Base-by-base conservation (phyloP, 306 rosid genomes). In the Fragaria iinumae region DNA sequence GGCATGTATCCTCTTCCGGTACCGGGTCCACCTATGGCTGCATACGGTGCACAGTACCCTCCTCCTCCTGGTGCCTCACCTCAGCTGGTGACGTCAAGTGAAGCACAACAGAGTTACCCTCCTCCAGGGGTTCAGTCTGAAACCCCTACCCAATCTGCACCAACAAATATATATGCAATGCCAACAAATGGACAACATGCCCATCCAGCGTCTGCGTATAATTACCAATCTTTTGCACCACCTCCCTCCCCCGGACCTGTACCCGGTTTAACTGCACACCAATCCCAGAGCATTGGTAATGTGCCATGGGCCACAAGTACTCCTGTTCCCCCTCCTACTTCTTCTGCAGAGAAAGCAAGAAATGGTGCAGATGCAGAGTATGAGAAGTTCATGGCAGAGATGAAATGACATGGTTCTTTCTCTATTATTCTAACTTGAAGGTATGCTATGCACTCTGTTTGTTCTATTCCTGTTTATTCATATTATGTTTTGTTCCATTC, bases 371-470 rank as follows among this genome's bases (percentile, higher is more conserved):
- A 95, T 76, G 88, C 97, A 5, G 97, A 92, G 84, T 95, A 92
- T 48, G 99, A 95, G 86, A 94, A 89, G 82, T 94, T 94, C 88
- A 95, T 95, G 99, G 91, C 97, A 32, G 97, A 95, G 90, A 92
- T 90, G 91, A 95, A 92, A 81, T 95, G 91, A 95, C 77, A 34
- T 23, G 27, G 81, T 72, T 73, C 75, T 79, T 11, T 14, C 41
- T 38, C 41, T 4, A 38, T 38, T 38, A 38, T 38, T 38, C 41
- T 0, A 38, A 38, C 41, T 38, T 38, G 41, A 38, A 38, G 41
- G 41, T 38, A 38, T 38, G 41, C 6, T 4, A 38, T 38, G 7
- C 41, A 38, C 41, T 38, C 41, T 38, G 41, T 5, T 38, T 38
- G 41, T 38, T 38, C 41, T 6, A 4, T 38, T 38, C 41, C 41